Evolutionary conservation across 441 rosid species (phyloP).

Genomic region (Iberis amara): DNA sequence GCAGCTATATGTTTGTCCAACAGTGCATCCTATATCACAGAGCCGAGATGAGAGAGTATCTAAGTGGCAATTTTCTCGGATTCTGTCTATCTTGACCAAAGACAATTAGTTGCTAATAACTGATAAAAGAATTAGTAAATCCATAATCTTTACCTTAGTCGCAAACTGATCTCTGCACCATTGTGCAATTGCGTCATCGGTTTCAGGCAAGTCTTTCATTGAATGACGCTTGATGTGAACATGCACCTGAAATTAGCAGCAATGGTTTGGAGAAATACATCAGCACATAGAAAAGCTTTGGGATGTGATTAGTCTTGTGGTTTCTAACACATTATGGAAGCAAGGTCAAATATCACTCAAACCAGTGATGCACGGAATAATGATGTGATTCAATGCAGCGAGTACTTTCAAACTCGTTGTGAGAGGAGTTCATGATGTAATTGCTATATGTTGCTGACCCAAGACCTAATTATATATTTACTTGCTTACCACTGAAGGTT

Average conservation of each 20-base stretch:
- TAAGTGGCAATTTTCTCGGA: not conserved
- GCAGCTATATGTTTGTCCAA: conserved; percentile 78
- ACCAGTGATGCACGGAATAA: conserved; percentile 6
- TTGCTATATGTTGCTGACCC: not conserved
- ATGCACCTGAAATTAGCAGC: conserved; percentile 58
- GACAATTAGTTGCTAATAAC: not conserved
- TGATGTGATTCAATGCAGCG: not conserved
- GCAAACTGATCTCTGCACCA: conserved; percentile 94
- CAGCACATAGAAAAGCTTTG: conserved; percentile 1
- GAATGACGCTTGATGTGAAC: conserved; percentile 64
- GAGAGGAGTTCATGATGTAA: conserved; percentile 14
- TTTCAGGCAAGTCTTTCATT: conserved; percentile 89
- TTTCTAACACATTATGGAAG: conserved; percentile 5
- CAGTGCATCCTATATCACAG: conserved; percentile 51
- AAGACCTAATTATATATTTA: conserved; percentile 15
- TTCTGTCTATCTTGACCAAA: conserved; percentile 3
- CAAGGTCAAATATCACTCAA: conserved; percentile 1
- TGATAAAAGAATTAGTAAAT: not conserved
- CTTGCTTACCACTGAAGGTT: conserved; percentile 82
- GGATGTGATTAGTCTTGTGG: conserved; percentile 5
- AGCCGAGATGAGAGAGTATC: conserved; percentile 13
- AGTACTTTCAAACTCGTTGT: conserved; percentile 4
- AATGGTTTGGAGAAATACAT: conserved; percentile 1
- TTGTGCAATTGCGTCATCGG: conserved; percentile 84
- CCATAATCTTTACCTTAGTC: conserved; percentile 52